phyloP scores from a whole-genome alignment of 768 basidiomycete species.

The Mycena sanguinolenta region DNA sequence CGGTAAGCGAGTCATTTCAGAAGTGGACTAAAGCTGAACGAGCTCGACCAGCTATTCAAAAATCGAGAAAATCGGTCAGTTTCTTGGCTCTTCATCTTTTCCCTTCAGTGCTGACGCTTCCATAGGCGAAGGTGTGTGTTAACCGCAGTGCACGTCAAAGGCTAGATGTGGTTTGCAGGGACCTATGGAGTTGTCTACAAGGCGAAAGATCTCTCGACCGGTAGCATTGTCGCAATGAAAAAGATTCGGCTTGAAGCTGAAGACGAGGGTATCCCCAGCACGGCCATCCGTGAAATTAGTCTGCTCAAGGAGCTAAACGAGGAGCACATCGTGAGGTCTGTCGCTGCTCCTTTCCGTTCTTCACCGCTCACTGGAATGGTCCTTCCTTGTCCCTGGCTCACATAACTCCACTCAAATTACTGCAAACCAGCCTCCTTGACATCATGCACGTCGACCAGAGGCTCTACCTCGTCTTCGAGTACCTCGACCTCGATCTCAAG shows the following conservation, averaged over 20 bases:
- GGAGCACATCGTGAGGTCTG: constrained; percentile 93
- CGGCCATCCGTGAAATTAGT: constrained; percentile 98
- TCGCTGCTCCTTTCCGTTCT: constrained; percentile 27
- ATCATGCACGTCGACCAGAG: constrained; percentile 98
- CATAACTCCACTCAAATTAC: neutral
- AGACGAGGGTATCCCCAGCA: constrained; percentile 98
- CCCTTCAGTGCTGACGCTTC: constrained; percentile 8
- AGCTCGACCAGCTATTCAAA: constrained; percentile 82
- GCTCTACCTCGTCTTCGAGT: constrained; percentile 98
- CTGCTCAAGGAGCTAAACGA: constrained; percentile 96
- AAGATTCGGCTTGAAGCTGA: constrained; percentile 99
- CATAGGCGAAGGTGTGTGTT: constrained; percentile 57
- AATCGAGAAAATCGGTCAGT: constrained; percentile 98
- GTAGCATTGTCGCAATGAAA: constrained; percentile 94
- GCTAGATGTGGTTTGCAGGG: constrained; percentile 60
- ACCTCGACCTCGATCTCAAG: constrained; percentile 96
- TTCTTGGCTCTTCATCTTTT: constrained; percentile 38
- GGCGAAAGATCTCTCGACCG: constrained; percentile 83
- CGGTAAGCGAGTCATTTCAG: constrained; percentile 6
- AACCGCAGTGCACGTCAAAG: too few species aligned
- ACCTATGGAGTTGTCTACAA: constrained; percentile 99
- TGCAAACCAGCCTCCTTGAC: constrained; percentile 82
- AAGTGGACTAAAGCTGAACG: constrained; percentile 3
- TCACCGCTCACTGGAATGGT: neutral
- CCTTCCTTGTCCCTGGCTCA: neutral